phyloP scores from a whole-genome alignment of 2,329 filamentous ascomycete species.

The Pseudonectria foliicola region DNA sequence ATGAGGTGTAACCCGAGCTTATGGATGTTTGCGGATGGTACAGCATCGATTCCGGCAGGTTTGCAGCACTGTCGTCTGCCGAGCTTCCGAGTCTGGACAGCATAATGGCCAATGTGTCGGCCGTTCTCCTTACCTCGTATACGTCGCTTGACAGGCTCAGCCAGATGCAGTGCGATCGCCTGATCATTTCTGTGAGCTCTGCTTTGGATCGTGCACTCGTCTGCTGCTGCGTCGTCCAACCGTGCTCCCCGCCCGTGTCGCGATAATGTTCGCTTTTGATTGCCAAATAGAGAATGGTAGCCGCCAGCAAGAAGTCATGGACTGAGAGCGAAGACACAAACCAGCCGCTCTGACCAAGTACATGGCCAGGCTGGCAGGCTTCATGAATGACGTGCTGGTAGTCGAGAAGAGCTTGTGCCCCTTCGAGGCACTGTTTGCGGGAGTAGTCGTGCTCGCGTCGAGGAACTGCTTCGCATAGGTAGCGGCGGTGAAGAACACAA shows the following conservation, averaged over 20 bases:
- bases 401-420: slow-evolving; percentile 39
- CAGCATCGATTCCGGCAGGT: slow-evolving; percentile 1
- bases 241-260: slow-evolving; percentile 26
- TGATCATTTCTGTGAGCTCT: slow-evolving; percentile 34
- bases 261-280: slow-evolving; percentile 36
- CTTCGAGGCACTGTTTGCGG: slow-evolving; percentile 42
- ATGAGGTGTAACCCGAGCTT: slow-evolving; percentile 8
- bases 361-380: slow-evolving; percentile 44
- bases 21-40: slow-evolving; percentile 1
- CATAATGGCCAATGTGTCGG: slow-evolving; percentile 38
- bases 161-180: slow-evolving; percentile 39
- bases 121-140: slow-evolving; percentile 39
- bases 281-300: slow-evolving; percentile 52
- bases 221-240: slow-evolving; percentile 28
- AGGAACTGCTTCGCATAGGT: slow-evolving; percentile 37
- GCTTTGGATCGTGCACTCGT: slow-evolving; percentile 29
- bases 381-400: slow-evolving; percentile 42
- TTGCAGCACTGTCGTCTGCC: slow-evolving; percentile 13
- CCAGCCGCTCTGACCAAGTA: slow-evolving; percentile 46
- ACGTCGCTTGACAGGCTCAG: slow-evolving; percentile 28
- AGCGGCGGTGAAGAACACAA: slow-evolving; percentile 49
- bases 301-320: slow-evolving; percentile 55
- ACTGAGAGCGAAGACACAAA: slow-evolving; percentile 50
- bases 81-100: slow-evolving; percentile 33
- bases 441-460: slow-evolving; percentile 45